phyloP scores from a whole-genome alignment of 2,329 filamentous ascomycete species.

The Peltaster fructicola region DNA sequence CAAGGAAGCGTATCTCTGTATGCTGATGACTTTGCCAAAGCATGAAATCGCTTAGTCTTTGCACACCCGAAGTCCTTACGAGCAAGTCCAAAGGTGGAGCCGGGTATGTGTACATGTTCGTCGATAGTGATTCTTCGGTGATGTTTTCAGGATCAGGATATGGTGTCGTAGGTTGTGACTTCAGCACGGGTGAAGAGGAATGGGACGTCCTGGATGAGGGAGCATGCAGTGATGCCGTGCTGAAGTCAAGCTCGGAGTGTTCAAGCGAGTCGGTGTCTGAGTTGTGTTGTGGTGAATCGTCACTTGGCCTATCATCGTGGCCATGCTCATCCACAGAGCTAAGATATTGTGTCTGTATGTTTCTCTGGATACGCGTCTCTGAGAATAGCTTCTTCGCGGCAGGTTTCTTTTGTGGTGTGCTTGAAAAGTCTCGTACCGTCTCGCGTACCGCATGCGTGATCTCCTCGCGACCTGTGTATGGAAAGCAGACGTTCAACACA shows the following conservation, averaged over 20 bases:
- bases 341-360: constrained; percentile 3
- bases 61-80: constrained; percentile 80
- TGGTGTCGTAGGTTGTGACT: constrained; percentile 4
- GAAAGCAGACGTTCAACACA: constrained; percentile 87
- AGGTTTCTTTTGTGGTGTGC: constrained; percentile 29
- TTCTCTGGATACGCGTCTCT: constrained; percentile 47
- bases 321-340: constrained; percentile 44
- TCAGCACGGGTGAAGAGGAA: constrained; percentile 5
- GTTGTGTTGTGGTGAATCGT: neutral
- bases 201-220: constrained; percentile 12
- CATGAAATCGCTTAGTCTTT: constrained; percentile 92
- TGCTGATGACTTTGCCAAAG: constrained; percentile 93
- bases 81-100: constrained; percentile 82
- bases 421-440: constrained; percentile 74
- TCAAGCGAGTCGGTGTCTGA: constrained; percentile 3
- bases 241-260: constrained; percentile 7
- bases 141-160: constrained; percentile 72
- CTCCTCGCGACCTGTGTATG: constrained; percentile 89
- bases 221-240: constrained; percentile 4
- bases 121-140: constrained; percentile 60
- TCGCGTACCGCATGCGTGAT: constrained; percentile 79
- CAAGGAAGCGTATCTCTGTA: constrained; percentile 80
- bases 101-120: constrained; percentile 73
- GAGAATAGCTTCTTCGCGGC: constrained; percentile 32
- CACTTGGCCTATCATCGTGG: constrained; percentile 6